phyloP scores from a whole-genome alignment of 140 eudicot genomes.

The Ambrosia hybrid region DNA sequence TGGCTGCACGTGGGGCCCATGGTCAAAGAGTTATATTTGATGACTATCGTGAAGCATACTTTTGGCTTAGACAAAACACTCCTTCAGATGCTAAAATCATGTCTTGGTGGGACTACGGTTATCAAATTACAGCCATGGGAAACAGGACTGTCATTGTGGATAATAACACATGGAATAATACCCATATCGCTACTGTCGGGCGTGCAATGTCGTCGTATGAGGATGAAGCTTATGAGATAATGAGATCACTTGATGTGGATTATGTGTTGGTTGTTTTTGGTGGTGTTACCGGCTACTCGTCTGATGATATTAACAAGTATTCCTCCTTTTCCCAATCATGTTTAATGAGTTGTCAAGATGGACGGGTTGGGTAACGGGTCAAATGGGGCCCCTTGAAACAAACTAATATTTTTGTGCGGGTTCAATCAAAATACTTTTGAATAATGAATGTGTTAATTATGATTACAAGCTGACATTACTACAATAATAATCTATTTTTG shows the following conservation, averaged over 20 bases:
- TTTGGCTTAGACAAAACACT: constrained; percentile 85
- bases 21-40: constrained; percentile 83
- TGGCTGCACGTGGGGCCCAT: constrained; percentile 87
- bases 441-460: no score
- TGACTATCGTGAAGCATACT: constrained; percentile 91
- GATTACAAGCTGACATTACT: no score
- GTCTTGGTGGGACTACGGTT: constrained; percentile 98
- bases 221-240: constrained; percentile 87
- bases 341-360: background rate
- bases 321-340: constrained; percentile 12
- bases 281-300: constrained; percentile 83
- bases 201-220: constrained; percentile 94
- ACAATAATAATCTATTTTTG: no score
- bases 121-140: constrained; percentile 92
- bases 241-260: constrained; percentile 81
- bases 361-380: background rate
- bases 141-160: constrained; percentile 86
- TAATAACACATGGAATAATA: constrained; percentile 92
- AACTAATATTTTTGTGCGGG: no score
- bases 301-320: constrained; percentile 94
- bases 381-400: background rate
- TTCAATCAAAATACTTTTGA: no score
- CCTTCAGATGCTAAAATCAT: constrained; percentile 85
- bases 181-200: constrained; percentile 90
- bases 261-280: constrained; percentile 86